A percentile compares a stretch with the other conserved stretches of the same genome.
Conservation (phyloP, 176 grass and related monocot species). For the Microstegium vimineum region DNA sequence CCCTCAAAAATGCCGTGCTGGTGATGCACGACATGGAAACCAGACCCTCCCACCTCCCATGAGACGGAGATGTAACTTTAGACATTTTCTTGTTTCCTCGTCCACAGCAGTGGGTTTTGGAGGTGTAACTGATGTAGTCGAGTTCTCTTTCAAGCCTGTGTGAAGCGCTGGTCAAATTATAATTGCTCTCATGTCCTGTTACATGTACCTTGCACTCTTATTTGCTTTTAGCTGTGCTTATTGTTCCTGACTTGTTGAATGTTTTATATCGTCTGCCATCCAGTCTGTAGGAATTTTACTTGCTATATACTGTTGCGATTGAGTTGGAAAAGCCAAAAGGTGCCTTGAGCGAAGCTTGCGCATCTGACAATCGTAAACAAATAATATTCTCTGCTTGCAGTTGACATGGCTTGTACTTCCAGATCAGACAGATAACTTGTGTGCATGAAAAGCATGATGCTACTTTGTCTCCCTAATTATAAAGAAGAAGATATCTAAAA, state of each 20-base stretch:
- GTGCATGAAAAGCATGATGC: background rate
- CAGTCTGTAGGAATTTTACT: background rate
- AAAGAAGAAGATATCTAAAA: background rate
- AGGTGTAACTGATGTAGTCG: constrained; percentile 26
- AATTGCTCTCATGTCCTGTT: background rate
- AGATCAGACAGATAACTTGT: background rate
- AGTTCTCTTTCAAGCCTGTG: background rate
- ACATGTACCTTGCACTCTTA: background rate
- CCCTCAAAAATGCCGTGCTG: background rate
- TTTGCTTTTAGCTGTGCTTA: background rate
- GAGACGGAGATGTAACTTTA: background rate
- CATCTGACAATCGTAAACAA: background rate
- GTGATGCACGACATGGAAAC: background rate
- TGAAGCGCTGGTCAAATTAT: background rate
- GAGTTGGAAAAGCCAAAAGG: background rate
- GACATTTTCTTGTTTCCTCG: background rate
- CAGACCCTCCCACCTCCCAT: background rate
- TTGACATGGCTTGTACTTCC: background rate
- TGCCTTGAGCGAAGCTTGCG: background rate
- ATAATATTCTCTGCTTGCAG: background rate
- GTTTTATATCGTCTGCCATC: background rate
- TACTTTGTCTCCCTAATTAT: background rate
- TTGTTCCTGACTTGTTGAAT: constrained; percentile 13
- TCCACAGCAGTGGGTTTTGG: constrained; percentile 7
- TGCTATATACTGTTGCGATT: background rate